Evolutionary conservation across 257 asterid genomes (phyloP), one percentile per base, ranked within the genome.

Genomic region (Salvia hispanica): DNA sequence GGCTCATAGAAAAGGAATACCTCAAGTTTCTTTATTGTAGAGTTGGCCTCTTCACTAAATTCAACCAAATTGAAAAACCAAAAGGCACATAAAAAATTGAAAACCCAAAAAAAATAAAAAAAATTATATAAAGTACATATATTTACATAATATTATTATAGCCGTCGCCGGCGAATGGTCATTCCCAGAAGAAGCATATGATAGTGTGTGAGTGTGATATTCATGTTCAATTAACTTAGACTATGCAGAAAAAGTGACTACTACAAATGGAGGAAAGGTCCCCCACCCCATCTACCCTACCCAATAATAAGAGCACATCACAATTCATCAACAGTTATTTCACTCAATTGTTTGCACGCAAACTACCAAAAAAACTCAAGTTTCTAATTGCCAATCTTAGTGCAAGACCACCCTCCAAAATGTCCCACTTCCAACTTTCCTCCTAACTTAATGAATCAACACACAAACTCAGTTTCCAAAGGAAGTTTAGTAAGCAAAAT

Each of bases 171-270:
- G 62, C 53, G 47, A 56, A 39, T 6, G 43, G 0, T 65, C 37
- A 64, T 52, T 48, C 44, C 51, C 9, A 9, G 61, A 72, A 64
- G 66, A 64, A 43, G 48, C 72, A 52, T 48, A 25, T 50, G 50
- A 43, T 16, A 14, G 1, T 47, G 18, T 15, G 7, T 50, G n/a
- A 0, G 18, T 15, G 7, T 50, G n/a, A 0, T 39, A 6, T 7
- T 8, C 47, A 16, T 46, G 72, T 64, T 65, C 76, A 70, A 46
- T 60, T 70, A 55, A 78, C 74, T 40, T 78, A 61, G 71, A 67
- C 16, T 7, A 46, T 46, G 15, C 16, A 46, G 13, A 47, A 58
- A 37, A 6, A 5, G 59, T 45, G 55, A 63, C 6, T 37, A 50
- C 4, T 21, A n/a, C 34, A 2, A n/a, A 50, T 64, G 73, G 66